Evolutionary conservation across 768 basidiomycete species (phyloP), one percentile per base, ranked within the genome.

Genomic region (Baorangia bicolor): DNA sequence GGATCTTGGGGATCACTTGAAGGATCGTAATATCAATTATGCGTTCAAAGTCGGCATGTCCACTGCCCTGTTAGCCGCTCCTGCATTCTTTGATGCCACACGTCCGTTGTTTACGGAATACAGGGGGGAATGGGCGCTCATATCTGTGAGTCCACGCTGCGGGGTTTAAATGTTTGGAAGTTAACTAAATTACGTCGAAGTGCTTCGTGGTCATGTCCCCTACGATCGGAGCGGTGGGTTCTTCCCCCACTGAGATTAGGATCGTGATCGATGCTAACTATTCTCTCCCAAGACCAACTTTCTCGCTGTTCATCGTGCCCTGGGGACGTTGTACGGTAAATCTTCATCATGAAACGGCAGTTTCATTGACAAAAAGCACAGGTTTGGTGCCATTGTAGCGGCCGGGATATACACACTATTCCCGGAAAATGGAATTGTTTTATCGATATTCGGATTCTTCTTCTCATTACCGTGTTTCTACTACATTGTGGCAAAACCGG

Each of bases 381-480:
- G 92, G 39, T 75, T 87, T 51, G 95, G 94, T 9, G 95, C 95
- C 2, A 72, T 77, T 2, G 82, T 87, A 0, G 94, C 95, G 5
- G 84, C 87, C 14, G 75, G 73, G 1, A 77, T 90, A 7, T 97
- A 90, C 72, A 77, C 83, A 0, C 61, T 87, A 12, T 92, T 93
- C 66, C 87, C 90, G 1, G 86, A 92, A 35, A 81, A 93, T 47
- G 79, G 91, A 0, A 68, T 85, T 31, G 74, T 87, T 3, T 79
- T 99, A 8, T 83, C 94, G 1, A 71, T 90, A 33, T 88, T 94
- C 58, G 96, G 97, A 0, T 91, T 94, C 69, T 75, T 94, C 60
- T 93, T 90, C 67, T 94, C 94, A 0, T 76, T 97, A 9, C 97
- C 96, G 18, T 98, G 96, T 70, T 98, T 96, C 74, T 94, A 91